phyloP scores from a whole-genome alignment of 257 asterid genomes.

The Petunia axillaris region DNA sequence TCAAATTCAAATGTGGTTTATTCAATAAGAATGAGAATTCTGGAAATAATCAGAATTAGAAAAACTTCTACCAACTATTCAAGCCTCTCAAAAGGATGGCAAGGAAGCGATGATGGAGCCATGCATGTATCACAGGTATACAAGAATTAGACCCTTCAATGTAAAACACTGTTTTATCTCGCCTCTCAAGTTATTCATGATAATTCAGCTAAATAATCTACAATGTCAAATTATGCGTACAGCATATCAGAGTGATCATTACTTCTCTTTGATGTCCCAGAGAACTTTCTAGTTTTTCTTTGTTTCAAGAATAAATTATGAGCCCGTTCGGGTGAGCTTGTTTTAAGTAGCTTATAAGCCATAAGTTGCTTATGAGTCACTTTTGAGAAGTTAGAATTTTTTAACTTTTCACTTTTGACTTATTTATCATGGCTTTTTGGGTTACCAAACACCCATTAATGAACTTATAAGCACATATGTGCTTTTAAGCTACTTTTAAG shows the following conservation, averaged over 20 bases:
- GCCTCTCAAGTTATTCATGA: constrained; percentile 4
- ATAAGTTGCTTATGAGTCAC: too few species aligned
- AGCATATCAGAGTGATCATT: neutral
- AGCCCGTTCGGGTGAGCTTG: too few species aligned
- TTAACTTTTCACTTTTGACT: too few species aligned
- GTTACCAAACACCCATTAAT: too few species aligned
- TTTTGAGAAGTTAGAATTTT: too few species aligned
- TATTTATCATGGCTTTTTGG: too few species aligned
- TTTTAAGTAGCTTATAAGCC: too few species aligned
- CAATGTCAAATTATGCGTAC: neutral
- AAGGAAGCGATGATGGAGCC: neutral
- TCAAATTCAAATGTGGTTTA: neutral
- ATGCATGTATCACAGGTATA: neutral
- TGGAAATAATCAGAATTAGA: neutral
- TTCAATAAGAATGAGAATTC: neutral
- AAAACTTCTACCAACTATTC: neutral
- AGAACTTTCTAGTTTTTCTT: neutral
- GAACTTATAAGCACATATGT: too few species aligned
- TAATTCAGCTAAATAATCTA: neutral
- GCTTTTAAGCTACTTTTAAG: too few species aligned
- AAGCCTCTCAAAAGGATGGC: neutral
- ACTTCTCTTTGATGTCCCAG: neutral
- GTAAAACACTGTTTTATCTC: neutral
- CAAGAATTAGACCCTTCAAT: neutral
- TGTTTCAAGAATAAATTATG: neutral